Conservation (phyloP, 805 yeast species). For the Lachancea nothofagi region DNA sequence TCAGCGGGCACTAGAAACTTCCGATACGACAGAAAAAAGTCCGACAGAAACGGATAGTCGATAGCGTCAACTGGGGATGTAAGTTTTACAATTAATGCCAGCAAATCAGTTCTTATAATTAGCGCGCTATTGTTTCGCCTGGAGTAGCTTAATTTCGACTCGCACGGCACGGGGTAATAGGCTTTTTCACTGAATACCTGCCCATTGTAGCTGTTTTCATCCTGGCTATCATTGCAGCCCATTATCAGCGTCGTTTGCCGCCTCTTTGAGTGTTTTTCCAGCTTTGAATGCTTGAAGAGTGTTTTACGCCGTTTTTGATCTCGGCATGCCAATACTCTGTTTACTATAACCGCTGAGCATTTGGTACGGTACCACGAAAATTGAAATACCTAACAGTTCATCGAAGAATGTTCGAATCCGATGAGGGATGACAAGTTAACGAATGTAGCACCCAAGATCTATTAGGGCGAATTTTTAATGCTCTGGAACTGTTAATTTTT, state of each 20-base stretch:
- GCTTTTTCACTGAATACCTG: slow-evolving; percentile 4
- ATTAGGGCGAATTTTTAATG: too few relatives aligned
- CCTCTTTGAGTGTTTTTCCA: background rate
- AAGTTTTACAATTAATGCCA: slow-evolving; percentile 47
- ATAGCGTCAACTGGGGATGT: slow-evolving; percentile 65
- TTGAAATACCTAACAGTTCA: too few relatives aligned
- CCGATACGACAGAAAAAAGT: slow-evolving; percentile 81
- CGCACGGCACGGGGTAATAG: slow-evolving; percentile 9
- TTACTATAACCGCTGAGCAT: slow-evolving; percentile 4
- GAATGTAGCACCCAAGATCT: too few relatives aligned
- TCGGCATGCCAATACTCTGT: too few relatives aligned
- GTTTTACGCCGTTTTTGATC: too few relatives aligned
- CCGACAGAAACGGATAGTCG: slow-evolving; percentile 74
- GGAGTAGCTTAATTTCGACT: slow-evolving; percentile 4
- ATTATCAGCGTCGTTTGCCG: background rate
- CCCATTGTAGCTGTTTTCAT: background rate
- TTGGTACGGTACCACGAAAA: slow-evolving; percentile 4
- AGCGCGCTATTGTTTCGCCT: slow-evolving; percentile 1
- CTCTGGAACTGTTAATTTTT: too few relatives aligned
- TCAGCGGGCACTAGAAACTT: slow-evolving; percentile 55
- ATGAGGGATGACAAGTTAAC: too few relatives aligned
- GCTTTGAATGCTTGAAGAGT: background rate
- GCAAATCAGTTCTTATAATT: slow-evolving; percentile 12
- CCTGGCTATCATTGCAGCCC: background rate
- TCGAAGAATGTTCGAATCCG: too few relatives aligned